Conservation (phyloP, 2,329 filamentous ascomycete genomes). For the Pseudocercospora crystallina region DNA sequence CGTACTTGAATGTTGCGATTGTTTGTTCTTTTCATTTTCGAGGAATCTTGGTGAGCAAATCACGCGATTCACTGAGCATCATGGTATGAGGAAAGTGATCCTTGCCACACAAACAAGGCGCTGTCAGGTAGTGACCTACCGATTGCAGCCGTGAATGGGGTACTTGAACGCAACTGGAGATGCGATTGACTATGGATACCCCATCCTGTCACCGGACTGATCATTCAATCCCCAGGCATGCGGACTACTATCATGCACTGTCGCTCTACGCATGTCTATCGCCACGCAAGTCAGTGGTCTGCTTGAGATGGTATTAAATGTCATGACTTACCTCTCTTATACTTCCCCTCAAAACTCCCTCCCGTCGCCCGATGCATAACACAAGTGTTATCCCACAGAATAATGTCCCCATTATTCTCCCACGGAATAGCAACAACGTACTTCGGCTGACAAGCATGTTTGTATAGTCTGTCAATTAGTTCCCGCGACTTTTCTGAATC, state of each 20-base stretch:
- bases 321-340: constrained; percentile 4
- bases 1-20: too few relatives aligned
- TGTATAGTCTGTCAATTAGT: constrained; percentile 45
- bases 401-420: constrained; percentile 53
- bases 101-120: too few relatives aligned
- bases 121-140: too few relatives aligned
- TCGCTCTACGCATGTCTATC: constrained; percentile 57
- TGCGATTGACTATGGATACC: too few relatives aligned
- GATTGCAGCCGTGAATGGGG: too few relatives aligned
- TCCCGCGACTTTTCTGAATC: constrained; percentile 36
- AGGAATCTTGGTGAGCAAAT: too few relatives aligned
- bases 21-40: too few relatives aligned
- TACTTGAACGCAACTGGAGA: too few relatives aligned
- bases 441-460: constrained; percentile 50
- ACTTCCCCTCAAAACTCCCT: constrained; percentile 50
- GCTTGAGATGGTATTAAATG: too few relatives aligned
- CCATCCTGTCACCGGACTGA: constrained; percentile 22
- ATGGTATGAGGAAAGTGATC: too few relatives aligned
- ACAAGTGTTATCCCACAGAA: constrained; percentile 61
- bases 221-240: constrained; percentile 48
- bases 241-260: constrained; percentile 52
- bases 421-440: constrained; percentile 51
- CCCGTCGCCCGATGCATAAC: constrained; percentile 55
- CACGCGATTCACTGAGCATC: too few relatives aligned
- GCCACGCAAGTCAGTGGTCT: constrained; percentile 25